A percentile compares a stretch with the other conserved stretches of the same genome.
Conservation (phyloP, 2,329 filamentous ascomycete species). For the Arthrobotrys pseudoclavata region DNA sequence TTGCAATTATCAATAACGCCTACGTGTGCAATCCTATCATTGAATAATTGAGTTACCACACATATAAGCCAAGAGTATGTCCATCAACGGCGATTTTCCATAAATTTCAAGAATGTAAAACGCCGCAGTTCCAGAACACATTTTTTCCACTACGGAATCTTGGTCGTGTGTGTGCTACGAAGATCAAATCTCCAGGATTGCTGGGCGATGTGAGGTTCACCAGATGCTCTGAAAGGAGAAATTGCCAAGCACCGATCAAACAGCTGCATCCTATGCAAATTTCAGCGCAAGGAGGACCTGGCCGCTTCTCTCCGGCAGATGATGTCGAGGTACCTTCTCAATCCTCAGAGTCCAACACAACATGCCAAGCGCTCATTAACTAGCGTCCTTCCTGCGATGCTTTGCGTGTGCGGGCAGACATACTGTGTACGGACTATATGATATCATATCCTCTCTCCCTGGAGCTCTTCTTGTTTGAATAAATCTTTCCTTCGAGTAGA, state of each 20-base stretch:
- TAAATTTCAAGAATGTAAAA: conserved; percentile 32
- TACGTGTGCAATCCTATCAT: background rate
- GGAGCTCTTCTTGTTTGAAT: conserved; percentile 38
- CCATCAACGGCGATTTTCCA: conserved; percentile 42
- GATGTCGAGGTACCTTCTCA: conserved; percentile 46
- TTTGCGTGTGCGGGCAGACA: background rate
- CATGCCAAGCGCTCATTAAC: conserved; percentile 30
- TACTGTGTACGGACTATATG: background rate
- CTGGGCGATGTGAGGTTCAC: conserved; percentile 40
- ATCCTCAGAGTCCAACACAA: conserved; percentile 48
- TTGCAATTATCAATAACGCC: conserved; percentile 29
- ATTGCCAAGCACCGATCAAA: conserved; percentile 42
- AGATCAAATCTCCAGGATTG: conserved; percentile 46
- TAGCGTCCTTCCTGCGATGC: conserved; percentile 34
- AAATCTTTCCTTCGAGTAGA: background rate
- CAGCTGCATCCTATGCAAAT: conserved; percentile 45
- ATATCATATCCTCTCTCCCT: conserved; percentile 3
- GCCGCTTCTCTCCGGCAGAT: conserved; percentile 27
- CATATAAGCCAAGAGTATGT: conserved; percentile 35
- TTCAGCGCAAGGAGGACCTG: conserved; percentile 47
- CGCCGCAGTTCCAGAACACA: conserved; percentile 42
- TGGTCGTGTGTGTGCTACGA: conserved; percentile 22
- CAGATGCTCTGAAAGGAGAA: conserved; percentile 54
- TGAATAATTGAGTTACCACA: background rate
- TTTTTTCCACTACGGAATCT: background rate